Evolutionary conservation across 768 basidiomycete genomes (phyloP), one percentile per base, ranked within the genome.

Genomic region (Macrolepiota albuminosa): DNA sequence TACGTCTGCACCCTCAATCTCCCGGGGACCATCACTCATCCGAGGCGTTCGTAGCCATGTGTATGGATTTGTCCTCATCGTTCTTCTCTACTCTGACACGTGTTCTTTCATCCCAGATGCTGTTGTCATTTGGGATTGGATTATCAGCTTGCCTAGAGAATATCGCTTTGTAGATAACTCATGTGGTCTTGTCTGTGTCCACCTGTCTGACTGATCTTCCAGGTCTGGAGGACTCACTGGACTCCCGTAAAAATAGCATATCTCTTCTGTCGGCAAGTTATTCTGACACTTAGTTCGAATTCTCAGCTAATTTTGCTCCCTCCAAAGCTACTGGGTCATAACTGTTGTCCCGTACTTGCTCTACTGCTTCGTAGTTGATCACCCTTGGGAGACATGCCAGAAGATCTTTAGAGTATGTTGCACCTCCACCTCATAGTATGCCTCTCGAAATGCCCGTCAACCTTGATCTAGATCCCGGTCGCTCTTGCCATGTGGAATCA

Each of bases 401-500:
- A 83, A 77, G 67, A 87, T 90, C 58, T 93, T 81, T 76, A 87
- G 80, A 76, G 91, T 84, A 58, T 58, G 63, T 63, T 51, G 37
- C 33, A 47, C 47, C 58, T 47, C 18, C 45, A 29, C 13, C 31
- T 29, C 18, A 3, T 53, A 26, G 14, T 26, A 26, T 18, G 13
- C 10, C 24, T 43, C 4, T 48, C 21, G 13, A 21, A n/a, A 9
- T 47, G 29, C 33, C 24, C 11, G n/a, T 45, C 63, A 43, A 60
- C 34, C 18, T 47, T 42, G 52, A 21, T 50, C 54, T 58, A 91
- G 89, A 84, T 91, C 55, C 90, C 90, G 6, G 90, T 91, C 58
- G 85, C 86, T 6, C 79, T 92, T 52, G 89, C 89, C 18, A 87
- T 91, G 84, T 91, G 89, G 89, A 92, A 92, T 66, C 90, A 91